Evolutionary conservation across 371 early-diverging fungal species (phyloP).

Genomic region (Syncephalastrum contaminatum): DNA sequence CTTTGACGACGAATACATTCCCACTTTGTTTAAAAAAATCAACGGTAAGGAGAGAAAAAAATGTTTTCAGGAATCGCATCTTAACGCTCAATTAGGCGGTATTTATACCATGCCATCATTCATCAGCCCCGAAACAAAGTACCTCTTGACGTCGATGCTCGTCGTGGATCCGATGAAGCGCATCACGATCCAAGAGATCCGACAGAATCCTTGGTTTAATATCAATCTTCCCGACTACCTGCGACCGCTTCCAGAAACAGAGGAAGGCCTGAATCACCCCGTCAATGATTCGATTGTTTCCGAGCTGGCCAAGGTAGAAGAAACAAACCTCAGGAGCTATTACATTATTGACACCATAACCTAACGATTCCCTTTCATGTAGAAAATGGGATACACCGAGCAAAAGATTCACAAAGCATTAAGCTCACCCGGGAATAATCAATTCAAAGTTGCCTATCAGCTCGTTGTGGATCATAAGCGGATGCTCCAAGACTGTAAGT

Average conservation of each 20-base stretch:
- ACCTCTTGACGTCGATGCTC: conserved; percentile 88
- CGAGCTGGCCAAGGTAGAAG: conserved; percentile 69
- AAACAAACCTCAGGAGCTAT: neutral
- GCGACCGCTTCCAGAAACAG: conserved; percentile 68
- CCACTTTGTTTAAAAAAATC: conserved; percentile 93
- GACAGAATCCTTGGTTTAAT: conserved; percentile 90
- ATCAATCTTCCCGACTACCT: conserved; percentile 89
- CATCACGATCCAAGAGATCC: conserved; percentile 87
- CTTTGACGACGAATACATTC: conserved; percentile 99
- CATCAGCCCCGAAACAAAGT: conserved; percentile 79
- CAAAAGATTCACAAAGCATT: conserved; percentile 71
- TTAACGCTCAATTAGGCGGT: conserved; percentile 57
- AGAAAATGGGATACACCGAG: conserved; percentile 80
- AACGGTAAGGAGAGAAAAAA: conserved; percentile 42
- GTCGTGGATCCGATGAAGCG: conserved; percentile 96
- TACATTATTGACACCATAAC: neutral
- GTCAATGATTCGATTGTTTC: conserved; percentile 76
- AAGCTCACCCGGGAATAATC: conserved; percentile 80
- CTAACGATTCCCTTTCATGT: neutral
- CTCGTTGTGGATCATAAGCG: conserved; percentile 84
- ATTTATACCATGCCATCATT: conserved; percentile 88
- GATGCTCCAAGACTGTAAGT: conserved; percentile 68
- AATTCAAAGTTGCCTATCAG: conserved; percentile 93
- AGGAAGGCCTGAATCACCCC: conserved; percentile 58
- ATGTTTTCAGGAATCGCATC: neutral